These are phyloP conservation scores for Acer saccharum DNA, from an alignment of 345 rosid species.

Conservation along the genomic window DNA sequence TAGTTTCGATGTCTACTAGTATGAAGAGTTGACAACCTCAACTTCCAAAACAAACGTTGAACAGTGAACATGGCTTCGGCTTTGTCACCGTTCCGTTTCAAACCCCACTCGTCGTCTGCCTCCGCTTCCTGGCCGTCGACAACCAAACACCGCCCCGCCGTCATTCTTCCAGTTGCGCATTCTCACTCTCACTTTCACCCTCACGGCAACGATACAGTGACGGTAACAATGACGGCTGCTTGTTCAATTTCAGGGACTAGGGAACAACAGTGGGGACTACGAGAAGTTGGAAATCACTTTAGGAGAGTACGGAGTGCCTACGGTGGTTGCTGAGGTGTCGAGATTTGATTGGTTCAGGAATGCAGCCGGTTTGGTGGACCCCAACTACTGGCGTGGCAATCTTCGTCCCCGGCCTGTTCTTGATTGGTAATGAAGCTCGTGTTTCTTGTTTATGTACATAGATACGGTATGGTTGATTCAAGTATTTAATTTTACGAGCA, in stretches of 20 bases:
- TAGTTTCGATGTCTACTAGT: not conserved
- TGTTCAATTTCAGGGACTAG: slow-evolving; percentile 61
- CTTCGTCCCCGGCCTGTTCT: slow-evolving; percentile 92
- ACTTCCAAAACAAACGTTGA: not conserved
- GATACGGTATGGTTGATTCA: not conserved
- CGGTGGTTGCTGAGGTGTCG: slow-evolving; percentile 74
- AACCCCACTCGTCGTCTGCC: slow-evolving; percentile 29
- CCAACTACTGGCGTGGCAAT: slow-evolving; percentile 88
- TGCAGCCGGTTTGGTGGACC: slow-evolving; percentile 86
- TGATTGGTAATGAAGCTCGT: slow-evolving; percentile 57
- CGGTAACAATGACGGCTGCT: not conserved
- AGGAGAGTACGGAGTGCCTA: slow-evolving; percentile 61
- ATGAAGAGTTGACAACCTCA: not conserved
- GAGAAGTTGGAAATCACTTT: slow-evolving; percentile 59
- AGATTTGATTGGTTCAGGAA: slow-evolving; percentile 89
- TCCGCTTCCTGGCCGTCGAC: slow-evolving; percentile 28
- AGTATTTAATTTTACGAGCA: slow-evolving; percentile 14
- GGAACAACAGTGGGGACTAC: slow-evolving; percentile 86
- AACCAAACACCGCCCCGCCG: slow-evolving; percentile 60
- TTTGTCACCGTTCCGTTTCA: slow-evolving; percentile 41
- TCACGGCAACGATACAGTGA: not conserved
- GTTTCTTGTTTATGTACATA: too few relatives aligned
- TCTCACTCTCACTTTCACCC: slow-evolving; percentile 11
- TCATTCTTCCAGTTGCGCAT: slow-evolving; percentile 76
- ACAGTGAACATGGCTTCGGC: slow-evolving; percentile 47